Conservation (phyloP, 1,139 yeast genomes). For the Candida frijolesensis region DNA sequence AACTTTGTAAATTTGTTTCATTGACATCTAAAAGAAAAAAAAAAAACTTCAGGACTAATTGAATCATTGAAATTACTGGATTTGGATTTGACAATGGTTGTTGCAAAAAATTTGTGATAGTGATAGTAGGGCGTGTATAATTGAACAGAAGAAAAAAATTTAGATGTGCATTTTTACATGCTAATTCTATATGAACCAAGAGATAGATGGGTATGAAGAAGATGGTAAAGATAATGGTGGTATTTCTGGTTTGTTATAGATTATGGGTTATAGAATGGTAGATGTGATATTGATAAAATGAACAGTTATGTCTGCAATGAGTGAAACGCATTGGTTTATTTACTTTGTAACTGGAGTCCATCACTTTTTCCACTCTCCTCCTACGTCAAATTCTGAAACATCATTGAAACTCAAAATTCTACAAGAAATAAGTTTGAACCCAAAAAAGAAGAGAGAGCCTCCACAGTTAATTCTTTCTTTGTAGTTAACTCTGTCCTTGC, state of each 20-base stretch:
- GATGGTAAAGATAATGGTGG: background rate
- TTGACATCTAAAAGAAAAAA: background rate
- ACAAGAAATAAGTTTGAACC: background rate
- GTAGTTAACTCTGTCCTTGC: too few species aligned
- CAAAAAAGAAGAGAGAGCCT: background rate
- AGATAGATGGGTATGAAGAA: background rate
- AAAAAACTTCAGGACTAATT: background rate
- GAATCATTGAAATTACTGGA: slow-evolving; percentile 7
- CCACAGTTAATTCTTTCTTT: background rate
- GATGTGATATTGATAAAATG: too few species aligned
- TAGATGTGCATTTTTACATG: slow-evolving; percentile 2
- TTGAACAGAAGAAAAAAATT: background rate
- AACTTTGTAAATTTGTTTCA: background rate
- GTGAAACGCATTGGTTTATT: too few species aligned
- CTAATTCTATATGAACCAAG: background rate
- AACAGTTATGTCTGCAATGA: too few species aligned
- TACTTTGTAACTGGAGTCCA: too few species aligned
- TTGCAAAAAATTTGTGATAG: slow-evolving; percentile 1
- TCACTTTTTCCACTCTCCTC: too few species aligned
- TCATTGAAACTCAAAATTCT: background rate
- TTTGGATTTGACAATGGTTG: slow-evolving; percentile 11
- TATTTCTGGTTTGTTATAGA: background rate
- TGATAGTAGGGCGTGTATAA: background rate
- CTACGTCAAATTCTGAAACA: background rate
- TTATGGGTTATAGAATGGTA: too few species aligned